Conservation (phyloP, 176 grass and related monocot genomes). For the Puya raimondii region DNA sequence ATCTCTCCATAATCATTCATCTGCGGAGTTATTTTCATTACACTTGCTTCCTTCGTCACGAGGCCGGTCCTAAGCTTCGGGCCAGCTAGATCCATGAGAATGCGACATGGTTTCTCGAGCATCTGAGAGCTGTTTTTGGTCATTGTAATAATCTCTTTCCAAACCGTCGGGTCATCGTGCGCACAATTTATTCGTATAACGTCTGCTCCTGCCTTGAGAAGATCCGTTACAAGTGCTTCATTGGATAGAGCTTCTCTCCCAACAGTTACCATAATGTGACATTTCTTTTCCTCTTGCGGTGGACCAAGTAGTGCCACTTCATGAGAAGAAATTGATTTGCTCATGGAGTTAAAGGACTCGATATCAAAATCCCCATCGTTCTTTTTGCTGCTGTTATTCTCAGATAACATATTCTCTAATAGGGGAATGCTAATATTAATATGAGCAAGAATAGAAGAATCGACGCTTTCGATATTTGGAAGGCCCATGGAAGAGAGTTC, state of each 20-base stretch:
- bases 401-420: not conserved
- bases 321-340: not conserved
- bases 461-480: not conserved
- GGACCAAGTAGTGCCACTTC: conserved; percentile 7
- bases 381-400: not conserved
- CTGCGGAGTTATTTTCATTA: conserved; percentile 3
- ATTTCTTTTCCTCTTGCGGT: conserved; percentile 1
- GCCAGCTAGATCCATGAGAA: conserved; percentile 25
- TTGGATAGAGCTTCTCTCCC: conserved; percentile 18
- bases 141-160: conserved; percentile 14
- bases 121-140: conserved; percentile 12
- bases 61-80: conserved; percentile 16
- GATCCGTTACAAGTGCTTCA: conserved; percentile 4
- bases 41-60: not conserved
- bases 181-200: conserved; percentile 21
- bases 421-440: conserved; percentile 2
- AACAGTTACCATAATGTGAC: conserved; percentile 18
- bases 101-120: conserved; percentile 17
- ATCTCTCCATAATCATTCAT: conserved; percentile 9
- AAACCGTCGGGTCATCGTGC: conserved; percentile 14
- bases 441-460: conserved; percentile 12
- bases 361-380: not conserved
- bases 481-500: conserved; percentile 9
- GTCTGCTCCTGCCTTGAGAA: conserved; percentile 15
- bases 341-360: not conserved